phyloP scores from a whole-genome alignment of 176 grass and related monocot species.

The Luzula sylvatica region DNA sequence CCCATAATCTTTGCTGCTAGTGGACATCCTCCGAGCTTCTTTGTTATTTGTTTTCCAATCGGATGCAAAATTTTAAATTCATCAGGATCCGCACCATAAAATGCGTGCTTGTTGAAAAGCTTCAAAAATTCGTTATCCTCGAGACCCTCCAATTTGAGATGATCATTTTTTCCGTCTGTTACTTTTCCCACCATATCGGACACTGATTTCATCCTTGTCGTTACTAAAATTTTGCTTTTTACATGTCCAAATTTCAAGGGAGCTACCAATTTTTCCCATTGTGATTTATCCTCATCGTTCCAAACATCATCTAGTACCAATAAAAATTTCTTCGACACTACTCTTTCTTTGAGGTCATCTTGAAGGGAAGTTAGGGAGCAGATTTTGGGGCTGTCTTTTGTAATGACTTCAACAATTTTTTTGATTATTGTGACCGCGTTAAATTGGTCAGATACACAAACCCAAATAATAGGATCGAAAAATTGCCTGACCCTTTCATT shows the following conservation, averaged over 20 bases:
- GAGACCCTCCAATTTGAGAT: conserved; percentile 28
- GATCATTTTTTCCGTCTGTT: neutral
- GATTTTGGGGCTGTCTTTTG: neutral
- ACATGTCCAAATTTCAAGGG: conserved; percentile 15
- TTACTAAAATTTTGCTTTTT: conserved; percentile 34
- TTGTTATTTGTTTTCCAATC: conserved; percentile 32
- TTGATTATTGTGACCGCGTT: conserved; percentile 15
- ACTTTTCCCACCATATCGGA: conserved; percentile 25
- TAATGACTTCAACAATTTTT: conserved; percentile 24
- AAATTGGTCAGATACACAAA: conserved; percentile 12
- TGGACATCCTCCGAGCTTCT: conserved; percentile 29
- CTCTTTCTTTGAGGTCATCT: neutral
- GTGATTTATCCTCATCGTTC: conserved; percentile 8
- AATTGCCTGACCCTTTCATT: conserved; percentile 1
- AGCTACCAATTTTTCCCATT: conserved; percentile 22
- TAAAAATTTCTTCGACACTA: conserved; percentile 28
- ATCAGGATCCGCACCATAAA: conserved; percentile 10
- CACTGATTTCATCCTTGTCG: conserved; percentile 29
- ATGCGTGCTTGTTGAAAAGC: conserved; percentile 30
- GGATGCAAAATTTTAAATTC: conserved; percentile 6
- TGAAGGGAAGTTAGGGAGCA: conserved; percentile 20
- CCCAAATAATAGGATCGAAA: conserved; percentile 31
- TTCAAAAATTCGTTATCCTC: conserved; percentile 18
- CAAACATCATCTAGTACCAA: conserved; percentile 49
- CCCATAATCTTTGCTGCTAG: conserved; percentile 28